Percentiles rank a stretch among this genome's conserved stretches.
Evolutionary conservation across 139 green algal species (phyloP).

Genomic region (Gonium pectorale): DNA sequence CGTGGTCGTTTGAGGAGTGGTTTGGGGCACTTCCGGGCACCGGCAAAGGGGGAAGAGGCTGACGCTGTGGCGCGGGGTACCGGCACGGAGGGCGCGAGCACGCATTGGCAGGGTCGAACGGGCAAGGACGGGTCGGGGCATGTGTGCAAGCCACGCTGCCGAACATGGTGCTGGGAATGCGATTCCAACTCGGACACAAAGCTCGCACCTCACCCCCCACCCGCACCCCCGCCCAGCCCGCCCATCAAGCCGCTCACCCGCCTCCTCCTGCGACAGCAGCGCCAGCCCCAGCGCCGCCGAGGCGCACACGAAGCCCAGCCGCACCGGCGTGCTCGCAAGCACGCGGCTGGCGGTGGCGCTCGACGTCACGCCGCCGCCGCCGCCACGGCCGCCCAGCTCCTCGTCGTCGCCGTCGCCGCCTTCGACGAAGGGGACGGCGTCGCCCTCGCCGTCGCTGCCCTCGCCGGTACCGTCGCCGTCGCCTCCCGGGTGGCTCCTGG

Average conservation of each 20-base stretch:
- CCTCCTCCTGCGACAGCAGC: conserved; percentile 9
- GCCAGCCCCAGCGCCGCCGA: conserved; percentile 22
- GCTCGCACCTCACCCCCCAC: too few species aligned
- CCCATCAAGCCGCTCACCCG: neutral
- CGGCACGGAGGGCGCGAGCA: too few species aligned
- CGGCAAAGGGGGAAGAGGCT: too few species aligned
- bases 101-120: too few species aligned
- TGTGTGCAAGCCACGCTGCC: too few species aligned
- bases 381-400: too few species aligned
- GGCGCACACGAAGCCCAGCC: conserved; percentile 40
- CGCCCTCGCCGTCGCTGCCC: neutral
- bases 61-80: too few species aligned
- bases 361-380: neutral
- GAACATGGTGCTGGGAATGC: too few species aligned
- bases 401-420: neutral
- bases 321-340: conserved; percentile 10
- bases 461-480: neutral
- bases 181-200: too few species aligned
- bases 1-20: too few species aligned
- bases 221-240: neutral
- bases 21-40: too few species aligned
- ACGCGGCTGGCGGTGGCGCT: neutral
- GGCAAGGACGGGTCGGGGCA: too few species aligned
- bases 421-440: neutral
- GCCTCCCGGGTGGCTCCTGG: neutral